A percentile compares a stretch with the other conserved stretches of the same genome.
Evolutionary conservation across 1,284 basidiomycete genomes (phyloP).

Genomic region (Peniophora sp.): DNA sequence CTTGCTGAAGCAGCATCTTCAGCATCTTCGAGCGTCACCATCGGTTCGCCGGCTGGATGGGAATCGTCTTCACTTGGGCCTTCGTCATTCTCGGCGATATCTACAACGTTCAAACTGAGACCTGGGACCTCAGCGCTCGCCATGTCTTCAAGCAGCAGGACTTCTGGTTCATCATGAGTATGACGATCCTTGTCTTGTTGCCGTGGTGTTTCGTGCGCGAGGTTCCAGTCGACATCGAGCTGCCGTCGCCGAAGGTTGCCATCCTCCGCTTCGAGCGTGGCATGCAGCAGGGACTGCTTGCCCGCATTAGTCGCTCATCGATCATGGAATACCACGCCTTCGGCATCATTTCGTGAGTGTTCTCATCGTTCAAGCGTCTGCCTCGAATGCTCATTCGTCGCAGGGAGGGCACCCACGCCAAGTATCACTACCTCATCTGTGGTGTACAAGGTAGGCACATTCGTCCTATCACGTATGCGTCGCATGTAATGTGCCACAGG

Average conservation of each 20-base stretch:
- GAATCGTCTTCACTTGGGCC: constrained; percentile 52
- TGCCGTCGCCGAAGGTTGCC: constrained; percentile 58
- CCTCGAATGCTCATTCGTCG: constrained; percentile 9
- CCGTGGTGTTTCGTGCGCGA: constrained; percentile 72
- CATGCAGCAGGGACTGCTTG: constrained; percentile 57
- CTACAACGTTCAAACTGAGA: constrained; percentile 41
- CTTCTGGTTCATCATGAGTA: constrained; percentile 67
- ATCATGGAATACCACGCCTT: constrained; percentile 60
- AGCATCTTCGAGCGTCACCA: constrained; percentile 71
- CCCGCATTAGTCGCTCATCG: constrained; percentile 45
- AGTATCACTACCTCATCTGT: constrained; percentile 70
- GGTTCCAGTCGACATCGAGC: constrained; percentile 66
- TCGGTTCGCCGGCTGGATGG: constrained; percentile 69
- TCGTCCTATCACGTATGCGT: background rate
- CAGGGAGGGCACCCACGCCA: constrained; percentile 60
- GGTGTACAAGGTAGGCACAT: constrained; percentile 55
- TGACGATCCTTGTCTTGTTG: constrained; percentile 62
- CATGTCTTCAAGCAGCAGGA: constrained; percentile 59
- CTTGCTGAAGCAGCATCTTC: constrained; percentile 9
- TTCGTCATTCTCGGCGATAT: constrained; percentile 61
- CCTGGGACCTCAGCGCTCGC: constrained; percentile 47
- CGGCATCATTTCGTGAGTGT: constrained; percentile 45
- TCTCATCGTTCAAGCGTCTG: background rate
- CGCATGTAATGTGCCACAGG: constrained; percentile 24
- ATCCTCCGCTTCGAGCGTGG: constrained; percentile 52